Evolutionary conservation across 1,284 basidiomycete species (phyloP).

Genomic region (Leccinum fallax): DNA sequence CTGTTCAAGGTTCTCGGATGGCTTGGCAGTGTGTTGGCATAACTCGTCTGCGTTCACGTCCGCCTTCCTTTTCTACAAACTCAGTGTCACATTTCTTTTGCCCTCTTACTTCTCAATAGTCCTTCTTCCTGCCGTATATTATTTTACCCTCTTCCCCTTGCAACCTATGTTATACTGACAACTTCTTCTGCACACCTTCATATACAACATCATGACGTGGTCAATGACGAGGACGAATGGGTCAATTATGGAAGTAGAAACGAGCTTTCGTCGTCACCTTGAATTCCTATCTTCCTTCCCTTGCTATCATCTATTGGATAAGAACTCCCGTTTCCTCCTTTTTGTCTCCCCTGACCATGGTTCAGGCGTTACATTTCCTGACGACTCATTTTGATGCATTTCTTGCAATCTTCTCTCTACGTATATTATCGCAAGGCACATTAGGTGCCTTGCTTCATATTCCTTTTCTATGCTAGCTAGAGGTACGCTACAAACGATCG

Average conservation of each 20-base stretch:
- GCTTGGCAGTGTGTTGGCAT: constrained; percentile 26
- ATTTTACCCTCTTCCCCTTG: not conserved
- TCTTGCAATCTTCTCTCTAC: not conserved
- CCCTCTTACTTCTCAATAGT: not conserved
- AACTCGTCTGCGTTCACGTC: not conserved
- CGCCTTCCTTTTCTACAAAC: not conserved
- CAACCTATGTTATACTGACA: not conserved
- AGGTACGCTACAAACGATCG: too few species aligned
- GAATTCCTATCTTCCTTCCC: not conserved
- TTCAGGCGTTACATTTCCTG: not conserved
- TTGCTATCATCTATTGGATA: not conserved
- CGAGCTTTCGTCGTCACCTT: not conserved
- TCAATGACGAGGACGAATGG: not conserved
- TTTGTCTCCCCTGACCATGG: not conserved
- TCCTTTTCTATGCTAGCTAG: too few species aligned
- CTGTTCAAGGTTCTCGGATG: constrained; percentile 54
- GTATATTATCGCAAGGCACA: not conserved
- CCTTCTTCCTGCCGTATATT: not conserved
- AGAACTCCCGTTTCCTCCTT: not conserved
- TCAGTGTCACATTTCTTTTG: not conserved
- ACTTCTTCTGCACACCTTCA: not conserved
- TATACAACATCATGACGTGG: not conserved
- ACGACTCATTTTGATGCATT: not conserved
- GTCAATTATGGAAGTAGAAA: not conserved
- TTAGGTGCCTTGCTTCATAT: not conserved